Evolutionary conservation across 1,139 yeast genomes (phyloP).

Genomic region (Pichia inconspicua): DNA sequence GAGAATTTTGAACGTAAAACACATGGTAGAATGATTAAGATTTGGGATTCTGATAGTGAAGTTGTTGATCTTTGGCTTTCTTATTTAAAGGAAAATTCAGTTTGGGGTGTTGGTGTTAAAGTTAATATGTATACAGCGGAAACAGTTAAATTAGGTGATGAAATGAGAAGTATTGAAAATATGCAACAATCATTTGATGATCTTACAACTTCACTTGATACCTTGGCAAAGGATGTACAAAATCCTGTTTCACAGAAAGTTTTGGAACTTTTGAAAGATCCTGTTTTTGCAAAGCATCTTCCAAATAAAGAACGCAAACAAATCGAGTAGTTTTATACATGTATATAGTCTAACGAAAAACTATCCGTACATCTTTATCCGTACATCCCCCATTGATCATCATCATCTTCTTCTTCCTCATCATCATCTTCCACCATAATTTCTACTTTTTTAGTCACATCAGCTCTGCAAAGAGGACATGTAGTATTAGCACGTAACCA

Average conservation of each 20-base stretch:
- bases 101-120: slow-evolving; percentile 76
- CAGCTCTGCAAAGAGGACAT: slow-evolving; percentile 82
- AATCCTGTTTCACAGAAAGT: slow-evolving; percentile 70
- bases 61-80: slow-evolving; percentile 78
- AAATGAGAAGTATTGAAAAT: slow-evolving; percentile 26
- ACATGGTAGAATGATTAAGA: slow-evolving; percentile 60
- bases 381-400: slow-evolving; percentile 41
- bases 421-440: slow-evolving; percentile 40
- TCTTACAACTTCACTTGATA: slow-evolving; percentile 19
- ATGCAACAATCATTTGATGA: slow-evolving; percentile 11
- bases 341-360: slow-evolving; percentile 3
- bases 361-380: slow-evolving; percentile 15
- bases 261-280: slow-evolving; percentile 58
- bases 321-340: slow-evolving; percentile 1
- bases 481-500: slow-evolving; percentile 78
- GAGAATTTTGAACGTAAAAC: slow-evolving; percentile 91
- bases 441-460: slow-evolving; percentile 36
- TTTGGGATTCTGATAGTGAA: slow-evolving; percentile 83
- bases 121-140: slow-evolving; percentile 64
- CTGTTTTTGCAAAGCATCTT: slow-evolving; percentile 48
- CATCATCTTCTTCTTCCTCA: slow-evolving; percentile 48
- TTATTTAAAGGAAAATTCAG: slow-evolving; percentile 67
- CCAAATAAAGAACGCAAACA: slow-evolving; percentile 19
- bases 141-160: slow-evolving; percentile 34
- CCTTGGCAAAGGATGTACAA: slow-evolving; percentile 17